Conservation (phyloP, 345 rosid genomes). For the Eucalyptus shirleyi region DNA sequence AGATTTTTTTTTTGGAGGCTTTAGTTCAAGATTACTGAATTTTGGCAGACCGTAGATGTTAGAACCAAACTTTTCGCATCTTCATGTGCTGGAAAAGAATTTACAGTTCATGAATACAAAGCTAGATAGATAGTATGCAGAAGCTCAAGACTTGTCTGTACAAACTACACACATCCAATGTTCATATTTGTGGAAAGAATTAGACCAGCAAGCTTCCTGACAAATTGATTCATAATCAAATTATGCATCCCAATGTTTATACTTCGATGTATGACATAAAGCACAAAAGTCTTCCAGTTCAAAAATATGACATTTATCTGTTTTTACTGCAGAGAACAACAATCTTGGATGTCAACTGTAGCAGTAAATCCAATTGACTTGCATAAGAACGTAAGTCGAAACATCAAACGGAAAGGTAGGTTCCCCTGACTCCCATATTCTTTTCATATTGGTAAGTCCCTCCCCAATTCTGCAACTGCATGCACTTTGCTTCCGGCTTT, state of each 20-base stretch:
- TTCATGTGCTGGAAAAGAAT: neutral
- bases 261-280: too few relatives aligned
- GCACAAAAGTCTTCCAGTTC: too few relatives aligned
- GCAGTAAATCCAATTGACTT: neutral
- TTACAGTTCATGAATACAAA: neutral
- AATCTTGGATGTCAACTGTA: neutral
- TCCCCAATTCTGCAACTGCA: neutral
- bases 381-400: neutral
- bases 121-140: neutral
- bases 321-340: neutral
- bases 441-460: rapidly evolving
- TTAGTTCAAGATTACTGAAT: neutral
- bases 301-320: neutral
- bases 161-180: neutral
- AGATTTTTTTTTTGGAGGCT: rapidly evolving
- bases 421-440: neutral
- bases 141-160: neutral
- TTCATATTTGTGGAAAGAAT: neutral
- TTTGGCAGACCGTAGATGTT: neutral
- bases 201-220: neutral
- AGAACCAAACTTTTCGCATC: neutral
- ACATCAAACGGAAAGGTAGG: neutral
- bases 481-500: neutral
- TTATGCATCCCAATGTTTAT: neutral
- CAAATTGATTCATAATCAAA: neutral